These are phyloP conservation scores for Litchi chinensis DNA, from an alignment of 345 rosid genomes.

Conservation along the genomic window DNA sequence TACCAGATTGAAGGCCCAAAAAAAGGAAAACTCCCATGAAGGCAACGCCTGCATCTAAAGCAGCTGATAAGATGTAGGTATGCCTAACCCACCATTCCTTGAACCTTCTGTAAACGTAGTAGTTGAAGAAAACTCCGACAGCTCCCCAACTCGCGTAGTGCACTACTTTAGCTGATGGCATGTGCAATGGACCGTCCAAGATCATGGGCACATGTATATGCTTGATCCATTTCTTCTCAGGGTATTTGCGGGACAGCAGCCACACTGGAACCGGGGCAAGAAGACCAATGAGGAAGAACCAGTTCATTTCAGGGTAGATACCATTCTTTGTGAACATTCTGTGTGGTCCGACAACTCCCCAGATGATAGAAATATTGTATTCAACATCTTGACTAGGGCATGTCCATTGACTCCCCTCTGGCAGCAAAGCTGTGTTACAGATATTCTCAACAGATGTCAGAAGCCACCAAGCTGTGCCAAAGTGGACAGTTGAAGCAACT, in stretches of 20 bases:
- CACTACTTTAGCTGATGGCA: constrained; percentile 40
- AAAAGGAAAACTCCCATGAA: constrained; percentile 47
- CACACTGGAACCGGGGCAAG: constrained; percentile 49
- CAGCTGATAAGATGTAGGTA: constrained; percentile 51
- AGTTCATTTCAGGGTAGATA: constrained; percentile 48
- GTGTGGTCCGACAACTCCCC: constrained; percentile 59
- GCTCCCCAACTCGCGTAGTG: constrained; percentile 42
- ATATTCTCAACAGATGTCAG: constrained; percentile 43
- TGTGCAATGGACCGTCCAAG: constrained; percentile 29
- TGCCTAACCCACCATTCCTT: constrained; percentile 60
- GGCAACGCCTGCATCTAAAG: constrained; percentile 58
- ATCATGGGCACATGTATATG: constrained; percentile 45
- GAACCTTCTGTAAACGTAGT: constrained; percentile 32
- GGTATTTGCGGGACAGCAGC: constrained; percentile 40
- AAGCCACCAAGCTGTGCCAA: constrained; percentile 58
- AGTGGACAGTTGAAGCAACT: constrained; percentile 46
- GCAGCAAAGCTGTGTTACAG: constrained; percentile 37
- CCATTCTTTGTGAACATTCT: constrained; percentile 52
- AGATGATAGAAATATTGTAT: constrained; percentile 61
- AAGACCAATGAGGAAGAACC: constrained; percentile 54
- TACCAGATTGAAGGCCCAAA: constrained; percentile 35
- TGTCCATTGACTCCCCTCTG: constrained; percentile 57
- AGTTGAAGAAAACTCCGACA: constrained; percentile 41
- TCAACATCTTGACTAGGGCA: constrained; percentile 49
- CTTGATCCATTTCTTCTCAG: constrained; percentile 44